A percentile compares a stretch with the other conserved stretches of the same genome.
phyloP scores from a whole-genome alignment of 495 filamentous ascomycete species.

The Aspergillus avenaceus region DNA sequence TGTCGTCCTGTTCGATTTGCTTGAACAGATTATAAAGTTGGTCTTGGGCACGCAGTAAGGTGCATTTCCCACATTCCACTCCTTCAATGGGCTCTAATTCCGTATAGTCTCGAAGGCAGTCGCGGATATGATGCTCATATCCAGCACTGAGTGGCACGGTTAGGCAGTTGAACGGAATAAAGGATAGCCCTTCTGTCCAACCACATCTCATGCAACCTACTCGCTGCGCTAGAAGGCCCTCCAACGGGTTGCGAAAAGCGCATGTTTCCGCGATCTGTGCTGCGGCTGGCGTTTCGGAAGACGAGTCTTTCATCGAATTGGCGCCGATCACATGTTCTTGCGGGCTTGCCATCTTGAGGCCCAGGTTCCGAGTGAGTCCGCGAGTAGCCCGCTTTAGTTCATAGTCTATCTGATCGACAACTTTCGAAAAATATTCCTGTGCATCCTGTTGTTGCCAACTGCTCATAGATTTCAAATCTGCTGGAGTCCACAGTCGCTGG shows the following conservation, averaged over 20 bases:
- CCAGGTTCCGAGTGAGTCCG: constrained; percentile 36
- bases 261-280: constrained; percentile 6
- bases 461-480: constrained; percentile 77
- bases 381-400: constrained; percentile 55
- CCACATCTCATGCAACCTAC: constrained; percentile 86
- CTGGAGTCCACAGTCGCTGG: constrained; percentile 69
- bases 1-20: constrained; percentile 28
- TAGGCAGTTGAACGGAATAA: constrained; percentile 91
- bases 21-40: constrained; percentile 46
- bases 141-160: constrained; percentile 70
- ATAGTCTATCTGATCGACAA: constrained; percentile 82
- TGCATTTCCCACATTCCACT: constrained; percentile 90
- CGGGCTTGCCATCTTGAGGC: constrained; percentile 38
- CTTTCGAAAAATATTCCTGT: constrained; percentile 92
- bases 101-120: constrained; percentile 82
- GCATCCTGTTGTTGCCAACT: constrained; percentile 97
- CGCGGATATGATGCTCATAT: constrained; percentile 58
- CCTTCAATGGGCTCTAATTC: constrained; percentile 77
- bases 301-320: background rate
- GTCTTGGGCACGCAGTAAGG: constrained; percentile 54
- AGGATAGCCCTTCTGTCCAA: constrained; percentile 76
- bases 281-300: constrained; percentile 2
- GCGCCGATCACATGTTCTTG: constrained; percentile 36
- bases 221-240: constrained; percentile 83
- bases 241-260: constrained; percentile 62